These are phyloP conservation scores for Cercospora citrullina DNA, from an alignment of 2,329 filamentous ascomycete genomes.

Conservation along the genomic window DNA sequence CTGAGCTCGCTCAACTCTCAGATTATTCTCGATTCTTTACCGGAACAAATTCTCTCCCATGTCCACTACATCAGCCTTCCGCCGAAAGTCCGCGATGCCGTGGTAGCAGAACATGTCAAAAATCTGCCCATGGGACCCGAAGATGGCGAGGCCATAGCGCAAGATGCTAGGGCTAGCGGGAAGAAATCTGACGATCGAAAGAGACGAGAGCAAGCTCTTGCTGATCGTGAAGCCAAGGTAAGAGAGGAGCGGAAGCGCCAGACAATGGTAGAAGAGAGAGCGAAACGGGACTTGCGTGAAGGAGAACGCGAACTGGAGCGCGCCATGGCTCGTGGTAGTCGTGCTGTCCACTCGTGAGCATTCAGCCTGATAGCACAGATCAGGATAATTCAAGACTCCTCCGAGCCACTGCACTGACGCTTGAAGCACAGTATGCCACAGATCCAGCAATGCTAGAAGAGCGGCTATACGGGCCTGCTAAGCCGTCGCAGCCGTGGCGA, in stretches of 20 bases:
- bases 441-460: neutral
- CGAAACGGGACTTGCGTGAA: conserved; percentile 24
- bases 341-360: neutral
- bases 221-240: conserved; percentile 29
- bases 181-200: conserved; percentile 28
- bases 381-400: neutral
- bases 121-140: conserved; percentile 52
- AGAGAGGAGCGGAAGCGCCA: conserved; percentile 24
- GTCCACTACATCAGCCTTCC: conserved; percentile 69
- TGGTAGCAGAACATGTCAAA: conserved; percentile 67
- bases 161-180: conserved; percentile 41
- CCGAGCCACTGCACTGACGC: neutral
- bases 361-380: conserved; percentile 1
- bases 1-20: conserved; percentile 59
- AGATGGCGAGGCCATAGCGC: conserved; percentile 53
- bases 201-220: conserved; percentile 27
- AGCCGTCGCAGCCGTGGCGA: neutral
- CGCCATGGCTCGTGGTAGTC: conserved; percentile 17
- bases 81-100: conserved; percentile 59
- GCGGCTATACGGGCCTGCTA: conserved; percentile 2
- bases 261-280: conserved; percentile 25
- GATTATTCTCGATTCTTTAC: conserved; percentile 59
- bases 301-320: conserved; percentile 28
- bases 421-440: neutral
- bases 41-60: conserved; percentile 63